Percentiles rank a stretch among this genome's conserved stretches.
phyloP scores from a whole-genome alignment of 2,329 filamentous ascomycete species.

The Colletotrichum noveboracense region DNA sequence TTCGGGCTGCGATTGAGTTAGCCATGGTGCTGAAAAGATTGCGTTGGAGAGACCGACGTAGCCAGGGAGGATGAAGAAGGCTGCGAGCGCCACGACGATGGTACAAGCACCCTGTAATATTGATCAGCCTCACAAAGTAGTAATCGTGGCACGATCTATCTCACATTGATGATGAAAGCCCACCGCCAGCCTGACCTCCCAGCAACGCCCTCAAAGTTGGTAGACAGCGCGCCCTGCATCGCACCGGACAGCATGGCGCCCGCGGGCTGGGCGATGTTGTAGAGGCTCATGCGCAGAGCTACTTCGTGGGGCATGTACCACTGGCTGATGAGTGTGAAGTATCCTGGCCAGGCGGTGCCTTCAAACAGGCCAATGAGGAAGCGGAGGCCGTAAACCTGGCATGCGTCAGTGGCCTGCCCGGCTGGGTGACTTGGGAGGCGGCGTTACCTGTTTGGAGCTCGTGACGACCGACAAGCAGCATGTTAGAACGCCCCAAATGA shows the following conservation, averaged over 20 bases:
- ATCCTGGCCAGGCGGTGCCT: constrained; percentile 30
- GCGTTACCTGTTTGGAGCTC: constrained; percentile 12
- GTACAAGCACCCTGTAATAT: background rate
- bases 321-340: constrained; percentile 42
- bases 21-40: rapidly evolving
- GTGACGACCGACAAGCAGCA: constrained; percentile 4
- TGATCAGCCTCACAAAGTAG: rapidly evolving
- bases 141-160: rapidly evolving
- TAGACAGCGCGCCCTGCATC: constrained; percentile 56
- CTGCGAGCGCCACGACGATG: background rate
- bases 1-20: background rate
- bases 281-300: constrained; percentile 56
- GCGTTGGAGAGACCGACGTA: background rate
- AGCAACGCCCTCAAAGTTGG: constrained; percentile 54
- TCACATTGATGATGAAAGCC: constrained; percentile 44
- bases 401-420: constrained; percentile 31
- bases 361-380: constrained; percentile 49
- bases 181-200: constrained; percentile 46
- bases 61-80: constrained; percentile 9
- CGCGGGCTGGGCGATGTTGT: constrained; percentile 55
- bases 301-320: constrained; percentile 44
- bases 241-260: constrained; percentile 62
- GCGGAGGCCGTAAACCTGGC: constrained; percentile 45
- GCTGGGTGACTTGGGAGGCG: constrained; percentile 14
- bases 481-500: constrained; percentile 3